Base-by-base conservation (phyloP, 75 land plant species). In the Chamaecyparis obtusa region DNA sequence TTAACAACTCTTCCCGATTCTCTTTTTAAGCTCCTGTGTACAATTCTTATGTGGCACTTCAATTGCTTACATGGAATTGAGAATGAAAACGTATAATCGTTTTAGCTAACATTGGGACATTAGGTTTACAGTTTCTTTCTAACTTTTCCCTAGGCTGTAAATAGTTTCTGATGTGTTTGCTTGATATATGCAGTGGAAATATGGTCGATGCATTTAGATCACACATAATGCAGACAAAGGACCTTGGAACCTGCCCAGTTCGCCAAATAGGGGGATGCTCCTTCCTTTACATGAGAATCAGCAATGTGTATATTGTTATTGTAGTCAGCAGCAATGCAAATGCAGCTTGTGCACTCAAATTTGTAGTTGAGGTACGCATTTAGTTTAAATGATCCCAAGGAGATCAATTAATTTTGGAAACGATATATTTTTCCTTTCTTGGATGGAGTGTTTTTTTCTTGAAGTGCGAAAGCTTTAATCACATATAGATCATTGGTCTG, bases 261-360 rank as follows among this genome's bases (percentile, higher is more conserved):
- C 89, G 97, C 85, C 99, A 98, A 87, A 98, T 98, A 86, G 99
- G 99, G 49, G 99, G 99, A 19, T 98, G 99, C 92, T 97, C 99
- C 78, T 98, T 98, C 90, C 89, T 97, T 84, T 98, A 98, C 88
- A 98, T 98, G 99, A 92, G 99, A 87, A 95, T 98, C 85, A 98
- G 99, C 94, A 98, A 98, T 93, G 99, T 97, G 11, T 97, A 98
- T 91, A 97, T 98, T 87, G 99, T 98, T 83, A 97, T 94, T 90
- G 99, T 98, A 88, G 99, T 98, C 83, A 98, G 99, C 88, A 95
- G 95, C 91, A 98, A 98, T 91, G 99, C 99, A 24, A 98, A 98
- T 92, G 99, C 98, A 46, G 97, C 99, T 37, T 97, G 99, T 89
- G 99, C 96, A 9, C 91, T 98, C 88, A 97, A 97, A 91, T 98